Conservation (phyloP, 371 early-diverging fungal genomes). For the Zychaea mexicana region DNA sequence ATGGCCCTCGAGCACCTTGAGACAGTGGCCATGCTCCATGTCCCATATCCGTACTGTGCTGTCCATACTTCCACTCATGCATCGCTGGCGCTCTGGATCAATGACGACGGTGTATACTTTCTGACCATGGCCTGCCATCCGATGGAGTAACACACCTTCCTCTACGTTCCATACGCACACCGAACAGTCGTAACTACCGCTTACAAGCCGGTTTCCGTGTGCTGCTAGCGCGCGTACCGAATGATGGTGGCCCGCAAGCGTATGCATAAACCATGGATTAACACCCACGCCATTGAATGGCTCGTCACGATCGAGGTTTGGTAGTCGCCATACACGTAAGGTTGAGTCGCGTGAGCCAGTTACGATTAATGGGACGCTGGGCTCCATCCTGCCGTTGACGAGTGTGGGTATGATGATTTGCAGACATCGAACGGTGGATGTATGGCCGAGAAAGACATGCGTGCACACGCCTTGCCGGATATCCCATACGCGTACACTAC, state of each 20-base stretch:
- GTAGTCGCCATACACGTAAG: conserved; percentile 93
- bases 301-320: conserved; percentile 70
- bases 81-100: conserved; percentile 75
- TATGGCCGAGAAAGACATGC: conserved; percentile 92
- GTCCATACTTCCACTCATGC: conserved; percentile 97
- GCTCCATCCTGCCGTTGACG: conserved; percentile 61
- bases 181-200: conserved; percentile 95
- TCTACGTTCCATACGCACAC: conserved; percentile 93
- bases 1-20: conserved; percentile 82
- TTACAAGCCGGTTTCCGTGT: conserved; percentile 84
- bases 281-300: conserved; percentile 43
- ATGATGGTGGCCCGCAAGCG: conserved; percentile 84
- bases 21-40: conserved; percentile 77
- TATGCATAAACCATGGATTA: conserved; percentile 70
- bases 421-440: conserved; percentile 95
- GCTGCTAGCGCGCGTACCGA: conserved; percentile 96
- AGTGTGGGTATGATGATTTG: conserved; percentile 83
- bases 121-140: conserved; percentile 84
- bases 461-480: conserved; percentile 85
- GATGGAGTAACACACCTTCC: conserved; percentile 68
- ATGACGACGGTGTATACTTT: conserved; percentile 94
- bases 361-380: conserved; percentile 81
- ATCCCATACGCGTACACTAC: conserved; percentile 97
- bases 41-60: conserved; percentile 97
- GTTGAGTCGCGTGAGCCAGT: conserved; percentile 98